These are phyloP conservation scores for Petunia secreta DNA, from an alignment of 257 asterid genomes.

Conservation along the genomic window DNA sequence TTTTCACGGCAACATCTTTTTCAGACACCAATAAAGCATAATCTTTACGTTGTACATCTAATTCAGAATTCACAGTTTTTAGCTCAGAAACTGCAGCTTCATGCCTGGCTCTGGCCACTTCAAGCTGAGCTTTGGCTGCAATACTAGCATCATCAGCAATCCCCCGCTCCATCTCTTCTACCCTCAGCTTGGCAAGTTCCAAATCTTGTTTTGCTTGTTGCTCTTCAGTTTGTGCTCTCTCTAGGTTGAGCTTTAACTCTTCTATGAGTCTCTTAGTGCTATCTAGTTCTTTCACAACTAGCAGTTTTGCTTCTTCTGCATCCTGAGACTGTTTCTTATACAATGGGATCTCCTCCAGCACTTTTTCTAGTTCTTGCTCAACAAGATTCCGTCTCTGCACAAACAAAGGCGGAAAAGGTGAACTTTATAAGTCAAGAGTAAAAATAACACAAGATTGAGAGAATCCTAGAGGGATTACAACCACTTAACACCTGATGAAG, in stretches of 20 bases:
- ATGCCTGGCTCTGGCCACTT: conserved; percentile 86
- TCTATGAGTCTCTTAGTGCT: conserved; percentile 78
- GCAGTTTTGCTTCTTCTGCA: conserved; percentile 73
- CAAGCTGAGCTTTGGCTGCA: conserved; percentile 97
- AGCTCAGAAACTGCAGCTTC: conserved; percentile 76
- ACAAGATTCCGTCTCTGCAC: conserved; percentile 83
- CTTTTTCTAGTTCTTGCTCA: conserved; percentile 84
- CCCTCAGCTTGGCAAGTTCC: conserved; percentile 83
- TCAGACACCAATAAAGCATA: conserved; percentile 56
- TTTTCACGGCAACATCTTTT: conserved; percentile 58
- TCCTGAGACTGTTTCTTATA: conserved; percentile 63
- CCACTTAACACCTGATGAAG: not conserved
- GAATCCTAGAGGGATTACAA: not conserved
- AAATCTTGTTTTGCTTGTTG: conserved; percentile 92
- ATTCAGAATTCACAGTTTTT: conserved; percentile 52
- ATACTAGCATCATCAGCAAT: conserved; percentile 79
- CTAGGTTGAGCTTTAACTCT: conserved; percentile 88
- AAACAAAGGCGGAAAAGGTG: not conserved
- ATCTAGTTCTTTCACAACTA: conserved; percentile 72
- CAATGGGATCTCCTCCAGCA: conserved; percentile 77
- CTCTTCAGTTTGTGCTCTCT: conserved; percentile 87
- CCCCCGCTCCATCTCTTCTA: conserved; percentile 90
- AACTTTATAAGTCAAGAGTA: not conserved
- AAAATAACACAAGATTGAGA: not conserved
- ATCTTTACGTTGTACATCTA: conserved; percentile 66